Conservation (phyloP, 176 grass and related monocot genomes). For the Melocanna baccifera region DNA sequence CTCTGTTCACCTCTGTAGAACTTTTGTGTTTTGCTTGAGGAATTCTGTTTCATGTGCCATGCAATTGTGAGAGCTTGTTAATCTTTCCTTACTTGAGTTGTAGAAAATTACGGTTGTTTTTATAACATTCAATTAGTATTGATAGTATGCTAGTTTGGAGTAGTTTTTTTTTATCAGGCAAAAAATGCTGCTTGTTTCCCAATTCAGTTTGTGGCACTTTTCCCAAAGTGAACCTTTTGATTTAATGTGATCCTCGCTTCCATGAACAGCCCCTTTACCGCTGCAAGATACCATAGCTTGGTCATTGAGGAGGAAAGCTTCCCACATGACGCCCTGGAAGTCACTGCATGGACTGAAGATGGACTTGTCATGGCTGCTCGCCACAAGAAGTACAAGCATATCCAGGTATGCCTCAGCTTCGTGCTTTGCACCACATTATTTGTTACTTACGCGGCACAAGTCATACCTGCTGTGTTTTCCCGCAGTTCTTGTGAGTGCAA, state of each 20-base stretch:
- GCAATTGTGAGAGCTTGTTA: background rate
- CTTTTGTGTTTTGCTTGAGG: background rate
- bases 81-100: background rate
- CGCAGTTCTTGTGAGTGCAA: background rate
- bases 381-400: slow-evolving; percentile 80
- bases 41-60: background rate
- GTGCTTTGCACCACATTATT: background rate
- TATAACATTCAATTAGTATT: background rate
- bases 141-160: background rate
- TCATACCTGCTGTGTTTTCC: background rate
- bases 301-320: slow-evolving; percentile 91
- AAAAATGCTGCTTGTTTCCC: background rate
- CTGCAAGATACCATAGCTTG: slow-evolving; percentile 89
- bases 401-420: slow-evolving; percentile 48
- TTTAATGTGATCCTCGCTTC: slow-evolving; percentile 13
- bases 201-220: background rate
- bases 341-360: slow-evolving; percentile 86
- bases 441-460: background rate
- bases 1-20: background rate
- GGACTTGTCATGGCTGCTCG: slow-evolving; percentile 87
- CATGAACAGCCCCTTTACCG: slow-evolving; percentile 74
- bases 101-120: background rate
- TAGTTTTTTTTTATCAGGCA: background rate
- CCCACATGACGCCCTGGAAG: slow-evolving; percentile 68
- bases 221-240: background rate